These are phyloP conservation scores for Westerdykella aurantiaca DNA, from an alignment of 2,329 filamentous ascomycete genomes.

Conservation along the genomic window DNA sequence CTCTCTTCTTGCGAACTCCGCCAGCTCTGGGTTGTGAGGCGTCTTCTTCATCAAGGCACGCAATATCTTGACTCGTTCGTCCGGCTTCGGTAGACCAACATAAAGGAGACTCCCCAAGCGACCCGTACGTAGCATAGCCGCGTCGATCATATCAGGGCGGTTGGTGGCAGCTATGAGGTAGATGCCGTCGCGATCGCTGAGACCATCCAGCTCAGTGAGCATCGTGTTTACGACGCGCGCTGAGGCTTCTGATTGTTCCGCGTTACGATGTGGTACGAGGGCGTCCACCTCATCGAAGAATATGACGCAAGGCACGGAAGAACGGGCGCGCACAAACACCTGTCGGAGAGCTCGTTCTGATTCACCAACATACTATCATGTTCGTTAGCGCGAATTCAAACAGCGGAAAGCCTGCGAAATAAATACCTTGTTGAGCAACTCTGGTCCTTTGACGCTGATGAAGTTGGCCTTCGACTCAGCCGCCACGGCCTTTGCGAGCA, in stretches of 20 bases:
- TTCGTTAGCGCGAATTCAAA: conserved; percentile 4
- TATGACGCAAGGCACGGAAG: conserved; percentile 83
- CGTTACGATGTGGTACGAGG: conserved; percentile 77
- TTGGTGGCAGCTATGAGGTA: conserved; percentile 96
- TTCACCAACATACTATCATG: conserved; percentile 72
- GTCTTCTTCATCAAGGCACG: conserved; percentile 57
- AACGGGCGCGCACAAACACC: conserved; percentile 81
- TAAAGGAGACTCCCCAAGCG: conserved; percentile 84
- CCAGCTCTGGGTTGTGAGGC: conserved; percentile 51
- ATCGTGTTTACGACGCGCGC: conserved; percentile 91
- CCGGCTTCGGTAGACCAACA: conserved; percentile 73
- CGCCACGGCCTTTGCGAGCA: conserved; percentile 92
- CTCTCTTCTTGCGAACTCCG: conserved; percentile 58
- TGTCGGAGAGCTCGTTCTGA: conserved; percentile 89
- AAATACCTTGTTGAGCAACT: conserved; percentile 76
- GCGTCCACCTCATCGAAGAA: conserved; percentile 99
- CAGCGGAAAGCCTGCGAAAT: background rate
- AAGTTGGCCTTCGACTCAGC: conserved; percentile 96
- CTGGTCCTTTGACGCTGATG: conserved; percentile 94
- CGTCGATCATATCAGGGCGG: conserved; percentile 91
- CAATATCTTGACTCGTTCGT: conserved; percentile 81
- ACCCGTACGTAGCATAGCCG: conserved; percentile 87
- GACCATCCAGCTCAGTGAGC: conserved; percentile 87
- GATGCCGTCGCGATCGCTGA: conserved; percentile 73
- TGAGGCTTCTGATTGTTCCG: conserved; percentile 69